Evolutionary conservation across 2,329 filamentous ascomycete species (phyloP).

Genomic region (Macrophomina pseudophaseolina): DNA sequence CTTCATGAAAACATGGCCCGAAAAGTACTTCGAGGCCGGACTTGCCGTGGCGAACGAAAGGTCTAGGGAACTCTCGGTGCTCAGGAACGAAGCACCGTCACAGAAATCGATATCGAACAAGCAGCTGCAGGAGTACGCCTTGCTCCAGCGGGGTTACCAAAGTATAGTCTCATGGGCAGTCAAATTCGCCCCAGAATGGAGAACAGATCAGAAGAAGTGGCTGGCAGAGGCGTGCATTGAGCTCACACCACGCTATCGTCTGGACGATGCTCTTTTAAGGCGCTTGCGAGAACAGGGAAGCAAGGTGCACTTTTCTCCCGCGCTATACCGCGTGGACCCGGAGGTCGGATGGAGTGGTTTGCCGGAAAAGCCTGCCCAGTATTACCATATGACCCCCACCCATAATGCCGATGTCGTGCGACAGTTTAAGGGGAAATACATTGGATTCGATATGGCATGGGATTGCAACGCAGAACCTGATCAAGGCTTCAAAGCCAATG

Average conservation of each 20-base stretch:
- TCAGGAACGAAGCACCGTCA: no score
- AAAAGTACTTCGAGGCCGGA: neutral
- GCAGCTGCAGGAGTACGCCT: neutral
- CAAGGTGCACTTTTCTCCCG: neutral
- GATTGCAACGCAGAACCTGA: conserved; percentile 53
- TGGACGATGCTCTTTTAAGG: neutral
- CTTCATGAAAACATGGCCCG: conserved; percentile 2
- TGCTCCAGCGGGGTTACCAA: no score
- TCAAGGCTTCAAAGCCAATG: conserved; percentile 66
- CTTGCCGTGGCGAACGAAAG: neutral
- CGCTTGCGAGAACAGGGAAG: neutral
- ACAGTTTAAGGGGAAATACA: conserved; percentile 43
- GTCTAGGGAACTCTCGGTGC: neutral
- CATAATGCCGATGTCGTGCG: neutral
- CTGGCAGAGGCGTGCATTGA: neutral
- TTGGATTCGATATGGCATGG: conserved; percentile 94
- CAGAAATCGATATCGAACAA: neutral
- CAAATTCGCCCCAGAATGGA: neutral
- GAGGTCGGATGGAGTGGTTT: no score
- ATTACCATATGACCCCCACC: neutral
- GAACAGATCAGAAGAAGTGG: neutral
- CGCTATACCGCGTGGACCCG: neutral
- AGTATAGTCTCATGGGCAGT: neutral
- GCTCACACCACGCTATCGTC: neutral
- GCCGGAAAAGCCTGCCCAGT: neutral